These are phyloP conservation scores for Picocystis sp. DNA, from an alignment of 163 green algal genomes.

Conservation along the genomic window DNA sequence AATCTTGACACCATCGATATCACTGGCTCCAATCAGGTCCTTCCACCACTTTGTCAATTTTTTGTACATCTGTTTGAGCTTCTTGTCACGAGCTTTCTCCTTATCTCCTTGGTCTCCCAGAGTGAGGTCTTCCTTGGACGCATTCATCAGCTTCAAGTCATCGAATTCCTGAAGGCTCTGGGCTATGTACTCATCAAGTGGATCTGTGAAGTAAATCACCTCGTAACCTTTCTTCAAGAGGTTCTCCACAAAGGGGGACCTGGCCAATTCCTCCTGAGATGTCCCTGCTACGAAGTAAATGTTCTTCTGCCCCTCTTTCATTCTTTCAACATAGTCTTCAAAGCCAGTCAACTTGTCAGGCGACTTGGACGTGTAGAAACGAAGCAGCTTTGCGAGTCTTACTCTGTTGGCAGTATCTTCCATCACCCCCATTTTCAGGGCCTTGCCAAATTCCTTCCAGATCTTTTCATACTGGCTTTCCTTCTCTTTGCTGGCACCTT, in stretches of 20 bases:
- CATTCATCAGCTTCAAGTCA: constrained; percentile 81
- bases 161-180: constrained; percentile 83
- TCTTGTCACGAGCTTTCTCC: constrained; percentile 47
- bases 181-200: constrained; percentile 94
- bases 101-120: constrained; percentile 59
- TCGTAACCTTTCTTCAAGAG: constrained; percentile 72
- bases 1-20: constrained; percentile 47
- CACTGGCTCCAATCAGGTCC: constrained; percentile 25
- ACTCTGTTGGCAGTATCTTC: constrained; percentile 74
- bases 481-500: not conserved
- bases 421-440: constrained; percentile 92
- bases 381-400: constrained; percentile 68
- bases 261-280: constrained; percentile 50
- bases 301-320: constrained; percentile 82
- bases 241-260: constrained; percentile 71
- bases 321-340: constrained; percentile 59
- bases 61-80: constrained; percentile 65
- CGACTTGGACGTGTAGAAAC: constrained; percentile 61
- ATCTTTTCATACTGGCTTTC: constrained; percentile 65
- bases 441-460: constrained; percentile 72
- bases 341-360: constrained; percentile 49
- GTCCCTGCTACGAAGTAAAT: constrained; percentile 85
- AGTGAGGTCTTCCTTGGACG: constrained; percentile 86
- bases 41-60: constrained; percentile 84
- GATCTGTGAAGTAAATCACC: constrained; percentile 92